These are phyloP conservation scores for Barnettozyma californica DNA, from an alignment of 805 yeast genomes.

Conservation along the genomic window DNA sequence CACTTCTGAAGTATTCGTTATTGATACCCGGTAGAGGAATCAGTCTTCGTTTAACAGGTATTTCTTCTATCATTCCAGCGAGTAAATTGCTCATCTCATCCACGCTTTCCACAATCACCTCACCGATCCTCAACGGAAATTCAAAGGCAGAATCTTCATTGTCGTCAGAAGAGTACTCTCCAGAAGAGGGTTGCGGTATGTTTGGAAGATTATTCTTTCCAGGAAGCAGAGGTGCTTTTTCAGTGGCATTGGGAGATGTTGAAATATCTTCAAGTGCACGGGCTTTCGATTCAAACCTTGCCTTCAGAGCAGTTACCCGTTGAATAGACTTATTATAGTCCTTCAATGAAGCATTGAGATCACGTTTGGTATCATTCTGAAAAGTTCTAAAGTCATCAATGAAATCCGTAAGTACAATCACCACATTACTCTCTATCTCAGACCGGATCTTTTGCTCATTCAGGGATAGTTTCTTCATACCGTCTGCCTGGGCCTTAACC, in stretches of 20 bases:
- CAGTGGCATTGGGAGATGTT: not conserved
- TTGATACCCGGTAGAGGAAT: slow-evolving; percentile 28
- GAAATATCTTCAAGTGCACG: slow-evolving; percentile 14
- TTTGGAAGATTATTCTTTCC: not conserved
- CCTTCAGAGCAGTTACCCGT: slow-evolving; percentile 6
- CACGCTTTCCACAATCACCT: slow-evolving; percentile 8
- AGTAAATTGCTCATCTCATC: slow-evolving; percentile 15
- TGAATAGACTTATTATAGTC: slow-evolving; percentile 12
- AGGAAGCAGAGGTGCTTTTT: not conserved
- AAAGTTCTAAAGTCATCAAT: slow-evolving; percentile 20
- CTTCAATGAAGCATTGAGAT: slow-evolving; percentile 2
- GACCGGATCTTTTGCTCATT: slow-evolving; percentile 6
- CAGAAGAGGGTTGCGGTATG: not conserved
- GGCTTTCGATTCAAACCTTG: slow-evolving; percentile 12
- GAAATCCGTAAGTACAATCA: slow-evolving; percentile 17
- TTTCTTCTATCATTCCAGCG: slow-evolving; percentile 7
- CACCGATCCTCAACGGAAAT: slow-evolving; percentile 23
- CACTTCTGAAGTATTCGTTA: slow-evolving; percentile 27
- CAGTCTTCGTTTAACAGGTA: slow-evolving; percentile 23
- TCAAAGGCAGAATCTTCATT: slow-evolving; percentile 19
- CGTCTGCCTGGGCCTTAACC: slow-evolving; percentile 6
- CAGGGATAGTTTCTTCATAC: slow-evolving; percentile 4
- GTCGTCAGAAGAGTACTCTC: slow-evolving; percentile 8
- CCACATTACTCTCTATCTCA: slow-evolving; percentile 13
- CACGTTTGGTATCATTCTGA: slow-evolving; percentile 7